phyloP scores from a whole-genome alignment of 257 asterid species.

The Ajuga chamaepitys region DNA sequence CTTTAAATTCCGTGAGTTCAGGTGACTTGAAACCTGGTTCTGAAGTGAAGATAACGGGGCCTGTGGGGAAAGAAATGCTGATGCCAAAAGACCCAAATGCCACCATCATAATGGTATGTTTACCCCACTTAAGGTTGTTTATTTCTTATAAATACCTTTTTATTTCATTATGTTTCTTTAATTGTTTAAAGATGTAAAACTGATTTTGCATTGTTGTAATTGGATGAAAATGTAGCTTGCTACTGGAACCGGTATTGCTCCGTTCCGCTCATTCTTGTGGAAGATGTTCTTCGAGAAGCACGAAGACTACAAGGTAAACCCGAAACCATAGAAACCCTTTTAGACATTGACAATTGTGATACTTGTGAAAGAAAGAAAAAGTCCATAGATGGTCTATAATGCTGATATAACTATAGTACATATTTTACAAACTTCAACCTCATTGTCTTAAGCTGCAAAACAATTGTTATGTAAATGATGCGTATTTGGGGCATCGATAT shows the following conservation, averaged over 20 bases:
- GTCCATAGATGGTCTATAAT: too few relatives aligned
- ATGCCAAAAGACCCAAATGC: slow-evolving; percentile 98
- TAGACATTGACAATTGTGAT: too few relatives aligned
- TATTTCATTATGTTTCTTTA: background rate
- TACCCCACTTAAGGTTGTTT: too few relatives aligned
- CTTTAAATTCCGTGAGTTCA: slow-evolving; percentile 17
- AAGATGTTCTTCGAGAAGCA: slow-evolving; percentile 95
- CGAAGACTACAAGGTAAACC: slow-evolving; percentile 71
- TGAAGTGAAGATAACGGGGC: slow-evolving; percentile 88
- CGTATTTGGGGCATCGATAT: too few relatives aligned
- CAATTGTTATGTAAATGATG: too few relatives aligned
- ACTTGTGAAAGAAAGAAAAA: too few relatives aligned
- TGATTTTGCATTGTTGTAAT: slow-evolving; percentile 11
- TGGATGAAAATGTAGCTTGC: slow-evolving; percentile 52
- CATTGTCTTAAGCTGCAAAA: too few relatives aligned
- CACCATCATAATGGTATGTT: slow-evolving; percentile 59
- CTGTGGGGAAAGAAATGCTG: slow-evolving; percentile 98
- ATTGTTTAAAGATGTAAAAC: background rate
- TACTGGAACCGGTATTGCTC: slow-evolving; percentile 98
- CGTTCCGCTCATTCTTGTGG: slow-evolving; percentile 94
- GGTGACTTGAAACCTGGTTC: slow-evolving; percentile 93
- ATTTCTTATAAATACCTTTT: background rate
- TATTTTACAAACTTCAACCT: too few relatives aligned
- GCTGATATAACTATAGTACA: too few relatives aligned
- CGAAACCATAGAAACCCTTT: too few relatives aligned